Base-by-base conservation (phyloP, 2,329 filamentous ascomycete genomes). In the Aspergillus tamarii region DNA sequence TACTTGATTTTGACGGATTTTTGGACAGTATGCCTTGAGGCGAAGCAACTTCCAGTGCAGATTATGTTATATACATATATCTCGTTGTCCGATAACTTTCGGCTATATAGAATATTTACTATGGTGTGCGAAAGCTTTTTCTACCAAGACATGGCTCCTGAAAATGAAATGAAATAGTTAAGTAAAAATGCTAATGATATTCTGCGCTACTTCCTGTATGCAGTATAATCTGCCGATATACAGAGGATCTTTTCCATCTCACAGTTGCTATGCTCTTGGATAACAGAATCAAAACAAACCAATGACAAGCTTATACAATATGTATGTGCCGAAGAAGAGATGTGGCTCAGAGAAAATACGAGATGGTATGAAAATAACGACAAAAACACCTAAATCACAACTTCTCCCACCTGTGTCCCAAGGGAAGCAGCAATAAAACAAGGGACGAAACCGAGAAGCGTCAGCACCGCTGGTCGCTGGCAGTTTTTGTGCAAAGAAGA, bases 391-490 rank as follows among this genome's bases (percentile, higher is more conserved):
- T 36, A 10, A 21, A 21, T 23, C n/a, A 9, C 52, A 19, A 55
- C 21, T 55, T 55, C 52, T 55, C 52, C 52, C 52, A 39, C 45
- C 23, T 21, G 39, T 57, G 30, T 39, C 21, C 32, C 14, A 54
- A 39, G 48, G 43, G 39, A 65, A 55, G 28, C 48, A 57, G 61
- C 39, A 62, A 19, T 28, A 23, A 48, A 23, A 61, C 63, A 55
- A 48, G 41, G 34, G 21, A 61, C n/a, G 39, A 61, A 61, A 62
- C 62, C 36, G 39, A 64, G 19, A 61, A 62, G 65, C 62, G 59
- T 63, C 63, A 72, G 65, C 63, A 64, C 64, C 59, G 66, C 62
- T 66, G 64, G 58, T 46, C 57, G 57, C 57, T 34, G 57, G 36
- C n/a, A 34, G 56, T n/a, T 41, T 57, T 50, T 59, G 34, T 61